Evolutionary conservation across 2,329 filamentous ascomycete species (phyloP).

Genomic region (Colletotrichum noveboracense): DNA sequence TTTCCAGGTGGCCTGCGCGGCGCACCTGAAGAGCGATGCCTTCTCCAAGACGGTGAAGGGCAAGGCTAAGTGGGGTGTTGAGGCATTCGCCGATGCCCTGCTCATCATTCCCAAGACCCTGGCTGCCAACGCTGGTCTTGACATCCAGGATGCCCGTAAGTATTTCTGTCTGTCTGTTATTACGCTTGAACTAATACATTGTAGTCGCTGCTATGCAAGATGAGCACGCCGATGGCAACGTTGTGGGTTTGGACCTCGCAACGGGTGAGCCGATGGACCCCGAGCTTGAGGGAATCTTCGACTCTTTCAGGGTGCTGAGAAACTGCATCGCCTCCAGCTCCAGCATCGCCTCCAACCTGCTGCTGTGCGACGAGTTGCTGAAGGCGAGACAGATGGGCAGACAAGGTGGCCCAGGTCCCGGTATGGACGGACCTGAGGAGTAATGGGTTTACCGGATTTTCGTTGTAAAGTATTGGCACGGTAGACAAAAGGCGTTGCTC

Average conservation of each 20-base stretch:
- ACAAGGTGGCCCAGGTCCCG: constrained; percentile 65
- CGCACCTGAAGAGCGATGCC: constrained; percentile 83
- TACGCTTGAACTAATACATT: background rate
- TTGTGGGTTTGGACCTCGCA: constrained; percentile 84
- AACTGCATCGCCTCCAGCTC: constrained; percentile 94
- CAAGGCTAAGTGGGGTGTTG: constrained; percentile 95
- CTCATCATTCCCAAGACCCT: constrained; percentile 97
- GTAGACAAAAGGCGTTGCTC: constrained; percentile 39
- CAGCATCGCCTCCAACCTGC: constrained; percentile 91
- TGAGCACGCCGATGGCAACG: constrained; percentile 81
- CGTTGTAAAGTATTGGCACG: constrained; percentile 46
- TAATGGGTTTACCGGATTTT: constrained; percentile 31
- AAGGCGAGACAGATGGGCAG: constrained; percentile 96
- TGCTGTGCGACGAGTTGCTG: constrained; percentile 95
- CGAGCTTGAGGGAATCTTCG: constrained; percentile 88
- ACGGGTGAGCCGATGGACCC: constrained; percentile 96
- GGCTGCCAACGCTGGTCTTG: constrained; percentile 93
- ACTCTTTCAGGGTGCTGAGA: constrained; percentile 92
- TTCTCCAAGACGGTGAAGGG: constrained; percentile 94
- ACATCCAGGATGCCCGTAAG: constrained; percentile 93
- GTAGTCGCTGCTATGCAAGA: constrained; percentile 86
- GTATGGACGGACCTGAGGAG: constrained; percentile 66
- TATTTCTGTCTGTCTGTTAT: constrained; percentile 29
- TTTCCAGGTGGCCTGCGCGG: constrained; percentile 93
- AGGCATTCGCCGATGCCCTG: constrained; percentile 92